Evolutionary conservation across 1,139 yeast genomes (phyloP).

Genomic region (Yamadazyma sp.): DNA sequence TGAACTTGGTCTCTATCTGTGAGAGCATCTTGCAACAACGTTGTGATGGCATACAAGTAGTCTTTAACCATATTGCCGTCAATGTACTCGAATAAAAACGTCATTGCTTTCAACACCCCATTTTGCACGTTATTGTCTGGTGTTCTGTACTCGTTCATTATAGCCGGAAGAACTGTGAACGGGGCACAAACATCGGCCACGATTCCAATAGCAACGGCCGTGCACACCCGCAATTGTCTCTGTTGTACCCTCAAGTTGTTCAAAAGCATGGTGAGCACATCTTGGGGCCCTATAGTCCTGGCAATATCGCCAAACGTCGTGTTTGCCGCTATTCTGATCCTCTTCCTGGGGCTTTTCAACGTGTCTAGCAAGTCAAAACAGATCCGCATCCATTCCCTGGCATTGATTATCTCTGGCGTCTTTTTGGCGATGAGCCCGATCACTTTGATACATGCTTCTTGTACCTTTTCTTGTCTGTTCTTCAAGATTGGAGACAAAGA

Average conservation of each 20-base stretch:
- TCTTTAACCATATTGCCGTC: constrained; percentile 75
- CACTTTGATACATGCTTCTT: constrained; percentile 75
- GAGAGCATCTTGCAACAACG: constrained; percentile 85
- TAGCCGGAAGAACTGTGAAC: constrained; percentile 91
- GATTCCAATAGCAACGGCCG: constrained; percentile 97
- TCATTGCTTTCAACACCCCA: constrained; percentile 88
- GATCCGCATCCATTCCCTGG: constrained; percentile 97
- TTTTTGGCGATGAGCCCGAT: constrained; percentile 82
- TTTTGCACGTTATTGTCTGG: constrained; percentile 95
- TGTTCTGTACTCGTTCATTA: constrained; percentile 92
- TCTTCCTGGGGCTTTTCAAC: constrained; percentile 79
- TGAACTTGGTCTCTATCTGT: constrained; percentile 92
- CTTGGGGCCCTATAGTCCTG: constrained; percentile 93
- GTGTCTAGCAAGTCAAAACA: constrained; percentile 89
- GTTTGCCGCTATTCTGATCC: constrained; percentile 83
- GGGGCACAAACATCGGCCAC: constrained; percentile 95
- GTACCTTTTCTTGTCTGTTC: constrained; percentile 90
- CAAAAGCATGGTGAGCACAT: constrained; percentile 80
- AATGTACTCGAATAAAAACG: constrained; percentile 93
- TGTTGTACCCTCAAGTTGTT: constrained; percentile 90
- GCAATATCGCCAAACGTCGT: constrained; percentile 91
- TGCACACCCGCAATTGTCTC: constrained; percentile 93
- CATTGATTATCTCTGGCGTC: constrained; percentile 84
- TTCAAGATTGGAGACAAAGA: constrained; percentile 88
- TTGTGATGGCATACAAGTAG: constrained; percentile 78